Evolutionary conservation across 148 eudicot genomes (phyloP).

Genomic region (Cornus controversa): DNA sequence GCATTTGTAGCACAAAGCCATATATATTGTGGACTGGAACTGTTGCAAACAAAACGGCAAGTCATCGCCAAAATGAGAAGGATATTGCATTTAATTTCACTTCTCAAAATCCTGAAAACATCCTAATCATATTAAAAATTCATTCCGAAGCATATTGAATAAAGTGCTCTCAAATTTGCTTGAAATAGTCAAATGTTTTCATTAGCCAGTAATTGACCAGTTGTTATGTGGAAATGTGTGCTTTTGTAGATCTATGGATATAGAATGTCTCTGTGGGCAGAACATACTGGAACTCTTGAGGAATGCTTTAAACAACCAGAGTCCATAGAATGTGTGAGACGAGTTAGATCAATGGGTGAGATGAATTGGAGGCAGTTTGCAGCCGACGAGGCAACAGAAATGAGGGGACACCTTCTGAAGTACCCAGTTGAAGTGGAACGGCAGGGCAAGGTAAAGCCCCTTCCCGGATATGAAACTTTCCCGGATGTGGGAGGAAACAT

Average conservation of each 20-base stretch:
- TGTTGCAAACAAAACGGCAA: too few relatives aligned
- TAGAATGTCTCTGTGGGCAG: slow-evolving; percentile 14
- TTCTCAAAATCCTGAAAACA: too few relatives aligned
- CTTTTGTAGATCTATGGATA: slow-evolving; percentile 10
- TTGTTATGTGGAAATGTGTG: neutral
- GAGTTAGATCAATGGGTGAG: slow-evolving; percentile 63
- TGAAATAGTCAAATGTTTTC: too few relatives aligned
- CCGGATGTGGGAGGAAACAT: slow-evolving; percentile 87
- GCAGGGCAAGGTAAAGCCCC: slow-evolving; percentile 71
- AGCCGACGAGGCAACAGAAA: slow-evolving; percentile 54
- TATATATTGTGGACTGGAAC: too few relatives aligned
- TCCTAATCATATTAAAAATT: too few relatives aligned
- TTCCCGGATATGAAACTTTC: slow-evolving; percentile 68
- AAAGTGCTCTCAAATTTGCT: too few relatives aligned
- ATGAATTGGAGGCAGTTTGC: slow-evolving; percentile 74
- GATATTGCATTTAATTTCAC: too few relatives aligned
- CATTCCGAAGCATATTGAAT: too few relatives aligned
- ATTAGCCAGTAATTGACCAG: neutral
- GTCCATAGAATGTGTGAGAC: slow-evolving; percentile 73
- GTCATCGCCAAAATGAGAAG: too few relatives aligned
- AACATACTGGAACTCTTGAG: slow-evolving; percentile 69
- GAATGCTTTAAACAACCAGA: slow-evolving; percentile 66
- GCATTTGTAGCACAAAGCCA: too few relatives aligned
- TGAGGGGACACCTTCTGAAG: slow-evolving; percentile 81
- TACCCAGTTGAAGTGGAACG: slow-evolving; percentile 90